Base-by-base conservation (phyloP, 2,329 filamentous ascomycete species). In the Aciculosporium take region DNA sequence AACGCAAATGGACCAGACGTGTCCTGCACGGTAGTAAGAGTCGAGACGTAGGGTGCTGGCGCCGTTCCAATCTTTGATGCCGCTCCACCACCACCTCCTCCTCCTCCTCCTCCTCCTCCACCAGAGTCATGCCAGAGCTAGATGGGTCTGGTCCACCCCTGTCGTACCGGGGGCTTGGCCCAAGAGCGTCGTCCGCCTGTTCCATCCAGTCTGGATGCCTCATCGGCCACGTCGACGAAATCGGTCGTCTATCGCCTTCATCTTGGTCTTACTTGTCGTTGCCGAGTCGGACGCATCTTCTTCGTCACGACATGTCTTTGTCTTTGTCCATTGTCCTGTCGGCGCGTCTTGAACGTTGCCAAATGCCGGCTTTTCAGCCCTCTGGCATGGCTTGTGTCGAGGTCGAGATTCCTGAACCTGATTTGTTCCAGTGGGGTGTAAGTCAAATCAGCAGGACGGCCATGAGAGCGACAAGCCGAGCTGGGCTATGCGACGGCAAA, bases 71-170 rank as follows among this genome's bases (percentile, higher is more conserved):
- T n/a, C n/a, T n/a, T n/a, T n/a, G n/a, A n/a, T n/a, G n/a, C n/a
- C n/a, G n/a, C n/a, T n/a, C n/a, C n/a, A n/a, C n/a, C n/a, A n/a
- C n/a, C n/a, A n/a, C n/a, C n/a, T n/a, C n/a, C n/a, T n/a, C n/a
- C n/a, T n/a, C n/a, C n/a, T n/a, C n/a, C n/a, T n/a, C 20, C 17
- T 5, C 28, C 35, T 28, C 35, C 37, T 37, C 28, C 41, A 36
- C 41, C 40, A 28, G 37, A 37, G 20, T 36, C 17, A 28, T 37
- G 33, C 37, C 37, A 44, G 39, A 44, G 33, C 37, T 33, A 44
- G 39, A 44, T 41, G 17, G 39, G n/a, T 38, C 18, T 35, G 8
- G 39, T 28, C 35, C 36, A 31, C 36, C 43, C 43, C 36, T 45
- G 43, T 37, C 39, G 15, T 28, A 32, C 20, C 41, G 34, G 36